Base-by-base conservation (phyloP, 75 land plant species). In the Larix kaempferi region DNA sequence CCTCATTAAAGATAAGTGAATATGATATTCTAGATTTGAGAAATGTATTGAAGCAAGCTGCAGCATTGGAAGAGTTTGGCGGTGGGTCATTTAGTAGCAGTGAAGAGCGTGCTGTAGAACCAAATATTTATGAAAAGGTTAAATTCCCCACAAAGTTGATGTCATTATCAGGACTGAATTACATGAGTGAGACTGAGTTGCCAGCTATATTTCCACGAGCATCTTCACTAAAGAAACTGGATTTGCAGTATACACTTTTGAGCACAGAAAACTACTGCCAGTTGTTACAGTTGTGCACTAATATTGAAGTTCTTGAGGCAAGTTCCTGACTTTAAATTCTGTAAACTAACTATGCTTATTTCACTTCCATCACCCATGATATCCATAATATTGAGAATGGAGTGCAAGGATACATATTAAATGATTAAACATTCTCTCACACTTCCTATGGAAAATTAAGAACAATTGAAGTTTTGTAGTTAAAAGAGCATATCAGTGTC, bases 271-370 rank as follows among this genome's bases (percentile, higher is more conserved):
- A 82, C 54, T 94, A 94, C 76, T 86, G 90, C 71, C 74, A 79
- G 78, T 80, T 96, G 61, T 86, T 96, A 64, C 86, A 86, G 17
- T 87, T 74, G 22, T 96, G 97, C 78, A 89, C 92, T 21, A 89
- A 88, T 77, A 84, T 96, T 22, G 99, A 94, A 78, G 82, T 85
- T 73, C 90, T 96, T 59, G 91, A 96, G 99, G 99, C 92, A 84
- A 39, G 21, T 60, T 49, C 23, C 87, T 84, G 87, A 81, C 75
- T 54, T 33, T 74, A n/a, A 80, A 85, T 79, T 49, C 54, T 49
- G 54, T 11, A 49, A 49, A 49, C 54, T 49, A 49, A 49, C 12
- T 49, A 49, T 49, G 11, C 10, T 49, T 49, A 49, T 49, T 49
- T 49, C 12, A 11, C 54, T 49, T 2, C 2, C 54, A n/a, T n/a